These are phyloP conservation scores for Linum lewisii DNA, from an alignment of 345 rosid genomes.

Conservation along the genomic window DNA sequence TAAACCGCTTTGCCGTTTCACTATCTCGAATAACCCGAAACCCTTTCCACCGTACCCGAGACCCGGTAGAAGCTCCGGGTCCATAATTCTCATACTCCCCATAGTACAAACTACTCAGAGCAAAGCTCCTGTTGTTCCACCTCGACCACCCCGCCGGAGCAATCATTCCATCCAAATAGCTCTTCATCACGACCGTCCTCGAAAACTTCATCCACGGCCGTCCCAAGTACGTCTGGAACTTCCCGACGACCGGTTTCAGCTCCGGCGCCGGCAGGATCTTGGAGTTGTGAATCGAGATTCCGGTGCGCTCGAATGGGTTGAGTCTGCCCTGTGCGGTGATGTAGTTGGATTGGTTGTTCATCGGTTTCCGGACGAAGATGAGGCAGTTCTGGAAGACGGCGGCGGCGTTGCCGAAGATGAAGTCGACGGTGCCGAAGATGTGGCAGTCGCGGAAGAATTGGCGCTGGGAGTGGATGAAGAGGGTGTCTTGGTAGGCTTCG, in stretches of 20 bases:
- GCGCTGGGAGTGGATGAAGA: constrained; percentile 67
- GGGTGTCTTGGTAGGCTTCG: constrained; percentile 83
- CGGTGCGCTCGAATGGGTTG: constrained; percentile 79
- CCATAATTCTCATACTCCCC: neutral
- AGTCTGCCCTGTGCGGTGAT: constrained; percentile 84
- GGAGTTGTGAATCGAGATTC: constrained; percentile 70
- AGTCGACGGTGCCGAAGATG: constrained; percentile 79
- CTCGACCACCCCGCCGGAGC: neutral
- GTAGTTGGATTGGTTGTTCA: constrained; percentile 44
- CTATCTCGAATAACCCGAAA: neutral
- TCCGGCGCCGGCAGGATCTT: constrained; percentile 63
- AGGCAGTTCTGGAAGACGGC: constrained; percentile 70
- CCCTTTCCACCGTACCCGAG: neutral
- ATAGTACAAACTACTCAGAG: neutral
- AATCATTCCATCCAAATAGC: neutral
- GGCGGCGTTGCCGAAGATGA: constrained; percentile 87
- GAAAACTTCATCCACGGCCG: neutral
- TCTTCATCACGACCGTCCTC: neutral
- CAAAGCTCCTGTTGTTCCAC: neutral
- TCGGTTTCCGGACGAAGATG: constrained; percentile 60
- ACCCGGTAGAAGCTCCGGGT: neutral
- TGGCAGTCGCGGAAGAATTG: constrained; percentile 77
- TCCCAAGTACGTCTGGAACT: constrained; percentile 15
- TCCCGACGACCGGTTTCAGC: constrained; percentile 39
- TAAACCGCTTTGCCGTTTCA: neutral